These are phyloP conservation scores for Didymella keratinophila DNA, from an alignment of 2,329 filamentous ascomycete genomes.

Conservation along the genomic window DNA sequence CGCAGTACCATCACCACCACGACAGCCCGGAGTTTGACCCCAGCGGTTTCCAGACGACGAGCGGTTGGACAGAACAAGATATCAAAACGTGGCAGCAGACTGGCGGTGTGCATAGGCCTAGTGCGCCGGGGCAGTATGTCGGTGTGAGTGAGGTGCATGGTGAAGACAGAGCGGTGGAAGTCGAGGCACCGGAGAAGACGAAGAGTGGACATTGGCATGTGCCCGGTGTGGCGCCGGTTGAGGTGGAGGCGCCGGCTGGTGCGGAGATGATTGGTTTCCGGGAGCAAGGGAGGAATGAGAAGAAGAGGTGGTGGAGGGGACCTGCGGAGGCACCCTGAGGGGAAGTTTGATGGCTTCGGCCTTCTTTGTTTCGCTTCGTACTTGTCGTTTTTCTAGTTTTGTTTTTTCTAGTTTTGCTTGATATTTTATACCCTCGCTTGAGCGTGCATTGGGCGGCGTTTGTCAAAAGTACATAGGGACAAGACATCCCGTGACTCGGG, in stretches of 20 bases:
- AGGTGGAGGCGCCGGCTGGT: neutral
- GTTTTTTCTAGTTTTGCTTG: neutral
- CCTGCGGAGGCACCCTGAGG: slow-evolving; percentile 5
- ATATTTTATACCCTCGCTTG: slow-evolving; percentile 9
- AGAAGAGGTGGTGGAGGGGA: neutral
- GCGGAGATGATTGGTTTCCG: neutral
- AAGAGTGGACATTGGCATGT: neutral
- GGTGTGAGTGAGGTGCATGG: slow-evolving; percentile 13
- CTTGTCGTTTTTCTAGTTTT: neutral
- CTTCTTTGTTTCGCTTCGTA: neutral
- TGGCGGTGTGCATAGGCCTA: neutral
- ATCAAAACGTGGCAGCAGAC: slow-evolving; percentile 9
- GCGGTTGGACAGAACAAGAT: slow-evolving; percentile 2
- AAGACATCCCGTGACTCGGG: too few relatives aligned
- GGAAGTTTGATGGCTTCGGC: too few relatives aligned
- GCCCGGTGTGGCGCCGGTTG: neutral
- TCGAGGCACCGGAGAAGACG: slow-evolving; percentile 14
- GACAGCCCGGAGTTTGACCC: slow-evolving; percentile 12
- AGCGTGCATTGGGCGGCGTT: slow-evolving; percentile 16
- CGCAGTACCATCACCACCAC: slow-evolving; percentile 6
- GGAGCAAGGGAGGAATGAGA: neutral
- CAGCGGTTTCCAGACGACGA: slow-evolving; percentile 4
- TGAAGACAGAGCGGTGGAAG: slow-evolving; percentile 13
- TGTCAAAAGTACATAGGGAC: neutral
- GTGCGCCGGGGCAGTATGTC: neutral